Evolutionary conservation across 2,329 filamentous ascomycete species (phyloP).

Genomic region (Penicillium sp.): DNA sequence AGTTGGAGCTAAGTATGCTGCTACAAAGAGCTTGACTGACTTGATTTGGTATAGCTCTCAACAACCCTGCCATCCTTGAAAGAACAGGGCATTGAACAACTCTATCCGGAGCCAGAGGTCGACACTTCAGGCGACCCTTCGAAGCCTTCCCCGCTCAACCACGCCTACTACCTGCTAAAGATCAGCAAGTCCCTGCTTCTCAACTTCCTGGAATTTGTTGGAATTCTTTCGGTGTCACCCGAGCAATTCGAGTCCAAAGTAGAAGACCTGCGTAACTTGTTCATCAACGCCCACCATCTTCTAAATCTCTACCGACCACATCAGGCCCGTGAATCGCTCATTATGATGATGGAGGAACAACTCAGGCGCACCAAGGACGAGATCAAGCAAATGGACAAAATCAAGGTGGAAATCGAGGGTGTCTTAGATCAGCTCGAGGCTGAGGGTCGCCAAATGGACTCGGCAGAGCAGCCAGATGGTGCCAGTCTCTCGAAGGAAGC

Average conservation of each 20-base stretch:
- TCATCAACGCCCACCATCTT: slow-evolving; percentile 87
- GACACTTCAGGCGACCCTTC: slow-evolving; percentile 50
- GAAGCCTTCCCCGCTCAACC: slow-evolving; percentile 41
- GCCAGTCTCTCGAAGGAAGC: slow-evolving; percentile 9
- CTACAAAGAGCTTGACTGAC: slow-evolving; percentile 3
- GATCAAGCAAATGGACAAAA: slow-evolving; percentile 68
- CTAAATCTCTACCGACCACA: slow-evolving; percentile 93
- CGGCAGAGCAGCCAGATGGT: slow-evolving; percentile 7
- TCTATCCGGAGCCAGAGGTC: slow-evolving; percentile 53
- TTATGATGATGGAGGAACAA: slow-evolving; percentile 81
- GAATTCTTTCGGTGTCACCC: slow-evolving; percentile 64
- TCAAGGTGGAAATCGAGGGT: slow-evolving; percentile 62
- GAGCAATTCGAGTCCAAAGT: slow-evolving; percentile 65
- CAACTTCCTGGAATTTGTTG: slow-evolving; percentile 80
- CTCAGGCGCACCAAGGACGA: slow-evolving; percentile 67
- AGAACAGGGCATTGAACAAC: slow-evolving; percentile 65
- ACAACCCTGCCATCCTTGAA: slow-evolving; percentile 63
- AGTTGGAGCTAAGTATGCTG: slow-evolving; percentile 11
- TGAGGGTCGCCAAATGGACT: slow-evolving; percentile 25
- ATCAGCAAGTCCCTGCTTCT: slow-evolving; percentile 79
- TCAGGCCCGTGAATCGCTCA: slow-evolving; percentile 82
- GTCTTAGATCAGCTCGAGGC: slow-evolving; percentile 34
- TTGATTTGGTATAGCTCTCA: slow-evolving; percentile 36
- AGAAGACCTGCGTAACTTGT: slow-evolving; percentile 70
- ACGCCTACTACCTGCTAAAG: slow-evolving; percentile 61